Base-by-base conservation (phyloP, 2,329 filamentous ascomycete genomes). In the Colletotrichum coccodes region DNA sequence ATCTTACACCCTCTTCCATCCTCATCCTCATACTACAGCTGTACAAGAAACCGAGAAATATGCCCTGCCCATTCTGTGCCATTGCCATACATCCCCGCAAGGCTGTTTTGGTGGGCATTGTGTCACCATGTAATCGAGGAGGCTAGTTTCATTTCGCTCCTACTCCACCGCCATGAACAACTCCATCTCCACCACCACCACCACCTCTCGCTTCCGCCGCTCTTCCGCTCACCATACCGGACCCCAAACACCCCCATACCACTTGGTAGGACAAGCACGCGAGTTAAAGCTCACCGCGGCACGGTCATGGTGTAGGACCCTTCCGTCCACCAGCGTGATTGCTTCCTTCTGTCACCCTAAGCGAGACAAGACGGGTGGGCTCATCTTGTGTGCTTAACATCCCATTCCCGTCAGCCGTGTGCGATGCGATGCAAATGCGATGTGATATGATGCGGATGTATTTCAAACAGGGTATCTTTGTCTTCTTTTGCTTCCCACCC, bases 91-190 rank as follows among this genome's bases (percentile, higher is more conserved):
- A 54, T 26, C 56, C 62, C 62, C 49, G 47, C 42, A 54, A 68
- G 65, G 61, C 54, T 65, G 49, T 60, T 54, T 60, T 18, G 40
- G 53, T 64, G 53, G 21, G 9, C 18, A 57, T 30, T 23, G 40
- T 38, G 60, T 28, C 21, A 16, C 46, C 18, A 60, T n/a, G 34
- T 6, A 36, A 60, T 16, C 21, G n/a, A 49, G 23, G 12, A 38
- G 54, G 28, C 21, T 11, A n/a, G 57, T 60, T 34, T 46, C 44
- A 30, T 44, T 23, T 26, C 38, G 18, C n/a, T 18, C 52, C 21
- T 47, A 21, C 44, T n/a, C 32, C 57, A 38, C 2, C 42, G 28
- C 30, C 28, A 7, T 26, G 7, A 30, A 9, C 36, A 44, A 3
- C 16, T 12, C 28, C 47, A 8, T 50, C 47, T n/a, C 47, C 26